Evolutionary conservation across 106 monocot species (phyloP), one percentile per base, ranked within the genome.

Genomic region (Allium sativum): DNA sequence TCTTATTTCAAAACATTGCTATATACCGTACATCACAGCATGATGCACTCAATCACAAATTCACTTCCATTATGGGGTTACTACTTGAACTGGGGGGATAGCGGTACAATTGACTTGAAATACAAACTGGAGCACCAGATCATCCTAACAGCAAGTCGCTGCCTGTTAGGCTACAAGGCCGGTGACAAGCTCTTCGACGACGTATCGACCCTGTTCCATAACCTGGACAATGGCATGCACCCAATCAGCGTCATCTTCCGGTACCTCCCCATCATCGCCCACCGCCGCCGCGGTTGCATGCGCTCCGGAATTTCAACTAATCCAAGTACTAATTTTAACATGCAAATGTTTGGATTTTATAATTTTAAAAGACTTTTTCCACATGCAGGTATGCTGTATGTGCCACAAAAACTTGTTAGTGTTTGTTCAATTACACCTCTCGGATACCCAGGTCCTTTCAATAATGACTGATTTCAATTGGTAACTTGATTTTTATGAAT

Each of bases 141-240:
- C 69, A 96, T 90, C 44, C 48, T 96, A 70, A 96, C 90, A 41
- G 95, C 95, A 17, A 96, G 95, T 47, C 67, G 95, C 45, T 96
- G 95, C 77, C 77, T 96, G 5, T 18, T 96, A 8, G 95, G 95
- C 16, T 72, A 87, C 52, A 87, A 96, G 65, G 95, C 90, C 20
- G 72, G 90, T 45, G 84, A 96, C 78, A 96, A 96, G 51, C 84
- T 96, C n/a, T 96, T 96, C 41, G 90, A 90, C 31, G 95, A 96
- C 48, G 90, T 96, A 59, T 90, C 95, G 31, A 84, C 95, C 20
- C 86, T 96, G 58, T 96, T 96, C 73, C 95, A 96, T 53, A 90
- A 90, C 44, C 87, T 96, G 18, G 95, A 96, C 73, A 84, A 90
- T 46, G 94, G 94, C 7, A 94, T 94, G 94, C 81, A 44, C 8